Evolutionary conservation across 164 flowering plant species (phyloP).

Genomic region (Amborella trichopoda): DNA sequence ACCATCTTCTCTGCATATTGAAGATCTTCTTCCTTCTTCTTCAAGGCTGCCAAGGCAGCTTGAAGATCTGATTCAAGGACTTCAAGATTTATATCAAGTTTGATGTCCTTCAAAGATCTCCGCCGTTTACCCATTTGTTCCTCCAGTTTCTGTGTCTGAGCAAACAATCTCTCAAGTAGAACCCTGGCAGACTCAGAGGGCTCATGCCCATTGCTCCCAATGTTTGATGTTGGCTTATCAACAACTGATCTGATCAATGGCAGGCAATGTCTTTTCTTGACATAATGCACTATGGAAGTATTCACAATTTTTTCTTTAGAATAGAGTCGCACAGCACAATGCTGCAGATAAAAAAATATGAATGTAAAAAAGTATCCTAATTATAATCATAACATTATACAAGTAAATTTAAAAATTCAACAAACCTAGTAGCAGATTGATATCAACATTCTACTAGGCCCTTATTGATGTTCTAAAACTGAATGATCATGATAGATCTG

Average conservation of each 20-base stretch:
- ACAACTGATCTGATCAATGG: conserved; percentile 27
- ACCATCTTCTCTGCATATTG: conserved; percentile 50
- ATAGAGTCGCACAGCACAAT: too few relatives aligned
- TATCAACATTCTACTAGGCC: too few relatives aligned
- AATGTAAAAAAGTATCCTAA: too few relatives aligned
- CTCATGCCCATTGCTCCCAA: conserved; percentile 36
- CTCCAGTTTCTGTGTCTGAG: conserved; percentile 74
- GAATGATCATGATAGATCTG: too few relatives aligned
- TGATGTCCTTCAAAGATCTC: conserved; percentile 17
- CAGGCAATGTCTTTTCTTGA: conserved; percentile 7
- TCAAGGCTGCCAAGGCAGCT: conserved; percentile 50
- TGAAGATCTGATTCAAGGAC: conserved; percentile 58
- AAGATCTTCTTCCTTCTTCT: conserved; percentile 70
- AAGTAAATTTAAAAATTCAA: too few relatives aligned
- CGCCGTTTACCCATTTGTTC: conserved; percentile 37
- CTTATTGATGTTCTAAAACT: too few relatives aligned
- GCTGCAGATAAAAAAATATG: too few relatives aligned
- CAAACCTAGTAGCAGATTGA: too few relatives aligned
- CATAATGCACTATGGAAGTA: too few relatives aligned
- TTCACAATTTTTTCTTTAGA: too few relatives aligned
- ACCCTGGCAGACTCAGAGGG: conserved; percentile 49
- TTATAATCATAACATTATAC: too few relatives aligned
- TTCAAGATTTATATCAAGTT: conserved; percentile 30
- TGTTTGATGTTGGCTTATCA: conserved; percentile 19
- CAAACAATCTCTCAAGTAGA: conserved; percentile 75